phyloP scores from a whole-genome alignment of 2,329 filamentous ascomycete genomes.

The Byssoonygena ceratinophila region DNA sequence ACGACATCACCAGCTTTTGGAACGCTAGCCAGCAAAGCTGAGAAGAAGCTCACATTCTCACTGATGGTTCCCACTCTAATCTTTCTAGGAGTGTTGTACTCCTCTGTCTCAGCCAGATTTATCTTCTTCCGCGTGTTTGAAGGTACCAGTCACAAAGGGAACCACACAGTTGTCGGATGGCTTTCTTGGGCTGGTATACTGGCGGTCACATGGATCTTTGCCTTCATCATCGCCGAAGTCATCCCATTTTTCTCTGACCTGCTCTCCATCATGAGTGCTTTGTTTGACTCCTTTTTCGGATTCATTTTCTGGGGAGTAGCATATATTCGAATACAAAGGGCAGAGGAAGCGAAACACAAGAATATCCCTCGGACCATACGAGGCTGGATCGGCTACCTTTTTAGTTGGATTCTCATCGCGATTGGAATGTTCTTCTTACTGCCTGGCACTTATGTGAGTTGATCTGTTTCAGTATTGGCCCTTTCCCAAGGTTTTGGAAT shows the following conservation, averaged over 20 bases:
- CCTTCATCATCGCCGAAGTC: slow-evolving; percentile 83
- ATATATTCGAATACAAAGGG: slow-evolving; percentile 37
- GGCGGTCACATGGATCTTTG: slow-evolving; percentile 62
- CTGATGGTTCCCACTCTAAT: slow-evolving; percentile 95
- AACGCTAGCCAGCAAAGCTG: slow-evolving; percentile 60
- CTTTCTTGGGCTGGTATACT: slow-evolving; percentile 65
- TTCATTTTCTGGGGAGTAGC: slow-evolving; percentile 70
- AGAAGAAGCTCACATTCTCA: slow-evolving; percentile 80
- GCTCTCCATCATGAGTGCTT: slow-evolving; percentile 49
- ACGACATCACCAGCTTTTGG: slow-evolving; percentile 81
- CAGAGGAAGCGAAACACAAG: slow-evolving; percentile 33
- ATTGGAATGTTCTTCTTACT: slow-evolving; percentile 72
- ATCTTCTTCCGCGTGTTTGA: slow-evolving; percentile 84
- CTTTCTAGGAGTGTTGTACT: slow-evolving; percentile 83
- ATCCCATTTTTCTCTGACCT: slow-evolving; percentile 84
- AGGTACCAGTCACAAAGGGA: slow-evolving; percentile 65
- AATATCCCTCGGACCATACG: slow-evolving; percentile 34
- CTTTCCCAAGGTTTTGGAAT: neutral
- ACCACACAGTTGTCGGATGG: slow-evolving; percentile 77
- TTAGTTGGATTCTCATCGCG: slow-evolving; percentile 64
- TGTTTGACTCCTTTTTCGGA: slow-evolving; percentile 71
- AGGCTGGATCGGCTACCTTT: slow-evolving; percentile 34
- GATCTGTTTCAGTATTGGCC: neutral
- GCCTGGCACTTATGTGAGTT: slow-evolving; percentile 62
- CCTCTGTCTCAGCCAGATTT: slow-evolving; percentile 80